phyloP scores from a whole-genome alignment of 305 asterid genomes.

The Plantago lanceolata region DNA sequence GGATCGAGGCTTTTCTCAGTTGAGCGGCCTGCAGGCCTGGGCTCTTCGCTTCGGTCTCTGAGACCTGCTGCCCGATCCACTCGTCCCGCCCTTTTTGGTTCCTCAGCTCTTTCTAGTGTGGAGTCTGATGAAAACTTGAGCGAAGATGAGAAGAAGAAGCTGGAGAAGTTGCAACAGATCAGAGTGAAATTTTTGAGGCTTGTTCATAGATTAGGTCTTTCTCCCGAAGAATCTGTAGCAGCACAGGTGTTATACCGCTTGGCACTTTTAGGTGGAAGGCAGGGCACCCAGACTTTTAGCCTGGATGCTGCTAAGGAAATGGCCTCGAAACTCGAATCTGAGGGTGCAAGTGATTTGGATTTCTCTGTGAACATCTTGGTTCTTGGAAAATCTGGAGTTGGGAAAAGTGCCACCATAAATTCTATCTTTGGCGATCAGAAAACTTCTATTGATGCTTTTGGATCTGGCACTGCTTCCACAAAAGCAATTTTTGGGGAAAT shows the following conservation, averaged over 20 bases:
- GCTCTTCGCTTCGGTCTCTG: constrained; percentile 75
- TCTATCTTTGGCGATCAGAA: constrained; percentile 78
- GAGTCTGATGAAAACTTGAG: constrained; percentile 59
- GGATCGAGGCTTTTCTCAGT: constrained; percentile 91
- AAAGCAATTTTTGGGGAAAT: constrained; percentile 52
- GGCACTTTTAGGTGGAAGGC: constrained; percentile 75
- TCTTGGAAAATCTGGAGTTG: constrained; percentile 88
- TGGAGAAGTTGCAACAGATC: constrained; percentile 69
- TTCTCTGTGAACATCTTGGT: constrained; percentile 70
- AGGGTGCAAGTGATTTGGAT: constrained; percentile 46
- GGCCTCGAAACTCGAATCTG: constrained; percentile 67
- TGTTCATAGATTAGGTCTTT: constrained; percentile 65
- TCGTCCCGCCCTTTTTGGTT: constrained; percentile 50
- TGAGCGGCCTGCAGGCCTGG: constrained; percentile 96
- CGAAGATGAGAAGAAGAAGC: constrained; percentile 80
- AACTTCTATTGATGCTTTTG: constrained; percentile 62
- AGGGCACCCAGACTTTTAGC: constrained; percentile 51
- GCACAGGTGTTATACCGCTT: constrained; percentile 77
- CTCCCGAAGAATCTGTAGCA: constrained; percentile 71
- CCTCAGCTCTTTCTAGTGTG: constrained; percentile 35
- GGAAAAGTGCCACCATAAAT: constrained; percentile 84
- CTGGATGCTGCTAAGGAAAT: constrained; percentile 67
- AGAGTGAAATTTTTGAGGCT: constrained; percentile 87
- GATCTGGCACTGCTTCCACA: constrained; percentile 52
- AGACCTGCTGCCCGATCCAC: constrained; percentile 49